phyloP scores from a whole-genome alignment of 2,329 filamentous ascomycete species.

The Beauveria australis region DNA sequence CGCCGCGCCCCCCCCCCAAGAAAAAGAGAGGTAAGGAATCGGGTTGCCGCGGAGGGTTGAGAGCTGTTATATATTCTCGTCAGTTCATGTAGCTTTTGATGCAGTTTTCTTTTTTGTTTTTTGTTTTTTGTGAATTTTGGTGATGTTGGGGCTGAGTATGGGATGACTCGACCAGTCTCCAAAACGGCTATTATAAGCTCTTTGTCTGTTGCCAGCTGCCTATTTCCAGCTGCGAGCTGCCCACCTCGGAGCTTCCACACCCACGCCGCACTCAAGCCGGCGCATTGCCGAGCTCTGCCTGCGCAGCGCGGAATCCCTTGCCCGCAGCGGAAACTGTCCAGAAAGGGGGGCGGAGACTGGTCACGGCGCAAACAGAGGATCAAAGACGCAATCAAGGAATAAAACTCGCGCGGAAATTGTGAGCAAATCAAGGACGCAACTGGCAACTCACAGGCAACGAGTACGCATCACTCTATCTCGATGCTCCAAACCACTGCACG shows the following conservation, averaged over 20 bases:
- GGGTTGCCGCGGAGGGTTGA: too few species aligned
- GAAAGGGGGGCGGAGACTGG: not conserved
- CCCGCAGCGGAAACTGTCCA: not conserved
- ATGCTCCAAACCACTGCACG: not conserved
- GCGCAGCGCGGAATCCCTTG: not conserved
- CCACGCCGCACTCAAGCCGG: conserved; percentile 1
- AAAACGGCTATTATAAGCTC: too few species aligned
- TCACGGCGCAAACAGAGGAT: not conserved
- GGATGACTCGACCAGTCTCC: too few species aligned
- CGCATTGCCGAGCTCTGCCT: conserved; percentile 8
- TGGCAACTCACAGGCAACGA: not conserved
- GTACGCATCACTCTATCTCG: not conserved
- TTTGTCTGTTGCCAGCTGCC: too few species aligned
- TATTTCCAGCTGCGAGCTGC: too few species aligned
- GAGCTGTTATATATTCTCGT: too few species aligned
- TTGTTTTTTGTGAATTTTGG: too few species aligned
- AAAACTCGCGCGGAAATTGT: not conserved
- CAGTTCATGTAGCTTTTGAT: too few species aligned
- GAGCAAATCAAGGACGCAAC: not conserved
- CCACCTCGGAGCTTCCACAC: conserved; percentile 7
- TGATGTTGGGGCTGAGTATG: too few species aligned
- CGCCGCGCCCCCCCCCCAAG: too few species aligned
- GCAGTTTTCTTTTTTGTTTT: too few species aligned
- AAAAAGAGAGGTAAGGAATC: too few species aligned
- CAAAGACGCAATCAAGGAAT: not conserved